phyloP scores from a whole-genome alignment of 2,329 filamentous ascomycete genomes.

The Fusarium sp. region DNA sequence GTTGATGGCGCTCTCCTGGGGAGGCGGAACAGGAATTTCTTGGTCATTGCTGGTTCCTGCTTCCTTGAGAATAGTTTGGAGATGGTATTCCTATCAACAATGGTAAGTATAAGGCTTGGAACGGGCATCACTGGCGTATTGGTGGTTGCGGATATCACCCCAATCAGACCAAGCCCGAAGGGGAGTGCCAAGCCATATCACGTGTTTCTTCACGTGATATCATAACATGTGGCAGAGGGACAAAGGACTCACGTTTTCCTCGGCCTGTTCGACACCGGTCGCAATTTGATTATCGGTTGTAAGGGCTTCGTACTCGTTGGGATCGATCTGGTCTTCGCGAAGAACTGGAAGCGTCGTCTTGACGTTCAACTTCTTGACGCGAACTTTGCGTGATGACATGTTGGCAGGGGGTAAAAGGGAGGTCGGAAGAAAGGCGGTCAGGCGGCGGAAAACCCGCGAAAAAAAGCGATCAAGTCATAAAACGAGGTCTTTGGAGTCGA shows the following conservation, averaged over 20 bases:
- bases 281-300: slow-evolving; percentile 88
- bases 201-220: slow-evolving; percentile 66
- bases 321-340: slow-evolving; percentile 90
- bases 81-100: slow-evolving; percentile 84
- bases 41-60: slow-evolving; percentile 68
- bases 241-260: slow-evolving; percentile 88
- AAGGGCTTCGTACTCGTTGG: slow-evolving; percentile 86
- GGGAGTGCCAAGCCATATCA: slow-evolving; percentile 54
- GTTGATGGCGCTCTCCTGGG: slow-evolving; percentile 74
- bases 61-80: slow-evolving; percentile 81
- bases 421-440: slow-evolving; percentile 56
- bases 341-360: slow-evolving; percentile 91
- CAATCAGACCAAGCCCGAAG: slow-evolving; percentile 4
- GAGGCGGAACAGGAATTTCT: slow-evolving; percentile 75
- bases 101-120: slow-evolving; percentile 48
- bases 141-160: slow-evolving; percentile 36
- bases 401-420: slow-evolving; percentile 58
- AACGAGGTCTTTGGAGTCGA: slow-evolving; percentile 67
- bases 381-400: slow-evolving; percentile 77
- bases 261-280: slow-evolving; percentile 95
- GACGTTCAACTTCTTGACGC: slow-evolving; percentile 91
- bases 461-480: slow-evolving; percentile 76
- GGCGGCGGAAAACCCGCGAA: slow-evolving; percentile 70
- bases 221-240: slow-evolving; percentile 49
- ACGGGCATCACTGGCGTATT: background rate